Evolutionary conservation across 2,329 filamentous ascomycete genomes (phyloP).

Genomic region (Laburnicola sp.): DNA sequence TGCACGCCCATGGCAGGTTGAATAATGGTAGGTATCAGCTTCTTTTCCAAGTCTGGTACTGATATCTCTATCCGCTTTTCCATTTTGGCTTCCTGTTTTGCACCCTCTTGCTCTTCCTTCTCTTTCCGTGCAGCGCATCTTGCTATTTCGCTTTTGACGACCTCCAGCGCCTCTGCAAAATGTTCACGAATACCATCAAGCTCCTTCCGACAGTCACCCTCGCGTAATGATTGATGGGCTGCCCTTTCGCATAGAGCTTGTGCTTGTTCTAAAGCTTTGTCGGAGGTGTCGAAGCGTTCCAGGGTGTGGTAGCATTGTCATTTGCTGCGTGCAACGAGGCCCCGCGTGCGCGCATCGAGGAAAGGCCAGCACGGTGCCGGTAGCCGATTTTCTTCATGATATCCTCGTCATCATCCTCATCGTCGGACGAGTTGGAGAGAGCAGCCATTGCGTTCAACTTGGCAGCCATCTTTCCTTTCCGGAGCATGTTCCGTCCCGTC

Average conservation of each 20-base stretch:
- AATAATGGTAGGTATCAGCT: conserved; percentile 21
- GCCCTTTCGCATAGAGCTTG: conserved; percentile 83
- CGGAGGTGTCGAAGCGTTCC: conserved; percentile 63
- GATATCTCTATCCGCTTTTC: conserved; percentile 22
- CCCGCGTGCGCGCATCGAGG: conserved; percentile 36
- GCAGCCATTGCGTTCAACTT: conserved; percentile 61
- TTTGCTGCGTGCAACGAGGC: conserved; percentile 17
- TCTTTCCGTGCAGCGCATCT: conserved; percentile 29
- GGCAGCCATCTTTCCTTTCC: conserved; percentile 84
- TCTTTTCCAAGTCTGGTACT: conserved; percentile 14
- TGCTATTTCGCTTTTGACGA: conserved; percentile 53
- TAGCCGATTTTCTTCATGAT: conserved; percentile 42
- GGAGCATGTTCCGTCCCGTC: conserved; percentile 77
- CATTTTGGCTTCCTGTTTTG: conserved; percentile 18
- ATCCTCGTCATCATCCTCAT: conserved; percentile 28
- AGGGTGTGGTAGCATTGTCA: conserved; percentile 21
- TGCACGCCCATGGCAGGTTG: conserved; percentile 5
- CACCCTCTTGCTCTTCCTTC: conserved; percentile 13
- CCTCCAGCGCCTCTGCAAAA: conserved; percentile 64
- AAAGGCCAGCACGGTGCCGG: conserved; percentile 35
- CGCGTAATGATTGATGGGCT: conserved; percentile 85
- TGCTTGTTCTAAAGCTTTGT: conserved; percentile 76
- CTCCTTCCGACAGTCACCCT: conserved; percentile 81
- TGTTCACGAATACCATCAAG: conserved; percentile 69
- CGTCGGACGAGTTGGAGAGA: conserved; percentile 31